Percentiles rank a stretch among this genome's conserved stretches.
Evolutionary conservation across 2,329 filamentous ascomycete species (phyloP).

Genomic region (Taxawa tesnikishii): DNA sequence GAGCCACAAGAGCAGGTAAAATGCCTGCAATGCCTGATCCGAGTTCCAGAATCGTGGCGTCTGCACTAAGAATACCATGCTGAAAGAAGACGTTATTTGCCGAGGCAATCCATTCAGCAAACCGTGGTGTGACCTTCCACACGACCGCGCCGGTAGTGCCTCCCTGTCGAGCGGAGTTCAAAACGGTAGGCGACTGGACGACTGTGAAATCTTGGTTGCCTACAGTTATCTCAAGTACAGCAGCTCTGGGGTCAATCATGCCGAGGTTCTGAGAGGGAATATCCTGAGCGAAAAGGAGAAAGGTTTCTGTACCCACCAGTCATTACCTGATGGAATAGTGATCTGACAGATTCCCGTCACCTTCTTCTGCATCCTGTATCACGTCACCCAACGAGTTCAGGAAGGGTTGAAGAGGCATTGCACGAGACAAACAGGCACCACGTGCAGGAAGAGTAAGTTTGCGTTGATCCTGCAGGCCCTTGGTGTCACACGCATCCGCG

Average conservation of each 20-base stretch:
- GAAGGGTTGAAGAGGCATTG: conserved; percentile 22
- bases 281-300: conserved; percentile 68
- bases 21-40: conserved; percentile 81
- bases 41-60: conserved; percentile 62
- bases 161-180: conserved; percentile 61
- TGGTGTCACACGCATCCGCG: too few species aligned
- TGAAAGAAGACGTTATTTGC: conserved; percentile 51
- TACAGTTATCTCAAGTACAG: conserved; percentile 49
- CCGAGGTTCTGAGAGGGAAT: conserved; percentile 69
- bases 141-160: conserved; percentile 71
- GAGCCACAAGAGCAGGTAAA: conserved; percentile 56
- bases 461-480: too few species aligned
- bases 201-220: conserved; percentile 60
- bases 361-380: conserved; percentile 10
- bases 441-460: too few species aligned
- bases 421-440: too few species aligned
- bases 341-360: conserved; percentile 4
- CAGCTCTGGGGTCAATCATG: conserved; percentile 64
- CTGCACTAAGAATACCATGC: conserved; percentile 36
- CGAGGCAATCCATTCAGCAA: conserved; percentile 67
- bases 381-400: conserved; percentile 34
- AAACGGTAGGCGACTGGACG: conserved; percentile 69
- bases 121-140: conserved; percentile 79
- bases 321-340: conserved; percentile 6
- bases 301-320: conserved; percentile 54